These are phyloP conservation scores for Umbilicus rupestris DNA, from an alignment of 164 flowering plant species.

Conservation along the genomic window DNA sequence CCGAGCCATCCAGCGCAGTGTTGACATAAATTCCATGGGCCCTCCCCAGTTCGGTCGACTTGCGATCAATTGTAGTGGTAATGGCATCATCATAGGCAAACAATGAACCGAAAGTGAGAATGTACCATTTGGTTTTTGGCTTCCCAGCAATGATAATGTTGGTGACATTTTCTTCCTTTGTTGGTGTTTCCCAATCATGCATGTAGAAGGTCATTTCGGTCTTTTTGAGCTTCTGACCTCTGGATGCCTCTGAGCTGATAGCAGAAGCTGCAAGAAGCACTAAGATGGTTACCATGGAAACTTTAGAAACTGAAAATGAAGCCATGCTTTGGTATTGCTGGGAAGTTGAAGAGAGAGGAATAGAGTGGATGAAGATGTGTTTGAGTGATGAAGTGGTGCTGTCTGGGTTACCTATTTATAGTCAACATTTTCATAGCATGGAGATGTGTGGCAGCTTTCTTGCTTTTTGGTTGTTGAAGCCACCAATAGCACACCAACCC, in stretches of 20 bases:
- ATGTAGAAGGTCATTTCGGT: slow-evolving; percentile 11
- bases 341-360: too few relatives aligned
- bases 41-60: slow-evolving; percentile 8
- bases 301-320: not conserved
- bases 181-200: slow-evolving; percentile 6
- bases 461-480: too few relatives aligned
- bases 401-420: too few relatives aligned
- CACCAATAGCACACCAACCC: too few relatives aligned
- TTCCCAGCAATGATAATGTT: slow-evolving; percentile 1
- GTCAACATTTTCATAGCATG: too few relatives aligned
- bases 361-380: too few relatives aligned
- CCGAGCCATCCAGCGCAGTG: slow-evolving; percentile 9
- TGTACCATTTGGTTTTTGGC: slow-evolving; percentile 6
- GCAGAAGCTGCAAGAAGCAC: not conserved
- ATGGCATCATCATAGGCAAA: slow-evolving; percentile 11
- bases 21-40: slow-evolving; percentile 8
- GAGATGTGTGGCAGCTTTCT: too few relatives aligned
- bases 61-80: slow-evolving; percentile 5
- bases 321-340: too few relatives aligned
- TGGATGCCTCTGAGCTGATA: not conserved
- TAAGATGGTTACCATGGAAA: not conserved
- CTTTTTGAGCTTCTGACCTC: slow-evolving; percentile 8
- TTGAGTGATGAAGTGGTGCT: too few relatives aligned
- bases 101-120: slow-evolving; percentile 13
- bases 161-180: slow-evolving; percentile 9